Evolutionary conservation across 2,329 filamentous ascomycete species (phyloP), one percentile per base, ranked within the genome.

Genomic region (Trichoderma harzianum): DNA sequence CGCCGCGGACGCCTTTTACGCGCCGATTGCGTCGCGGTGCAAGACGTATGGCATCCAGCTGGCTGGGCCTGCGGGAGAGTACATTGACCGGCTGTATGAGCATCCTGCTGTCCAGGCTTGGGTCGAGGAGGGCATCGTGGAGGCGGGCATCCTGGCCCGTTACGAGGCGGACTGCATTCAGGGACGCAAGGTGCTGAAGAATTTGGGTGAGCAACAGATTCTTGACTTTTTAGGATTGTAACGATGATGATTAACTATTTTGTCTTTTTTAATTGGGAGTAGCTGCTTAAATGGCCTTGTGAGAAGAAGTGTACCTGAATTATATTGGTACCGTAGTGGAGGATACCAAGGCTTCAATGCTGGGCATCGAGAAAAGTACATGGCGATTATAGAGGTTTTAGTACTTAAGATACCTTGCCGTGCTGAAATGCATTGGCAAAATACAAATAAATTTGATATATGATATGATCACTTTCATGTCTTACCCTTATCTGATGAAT

Each of bases 1-100:
- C 1, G 78, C 78, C 0, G 82, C 77, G 0, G 83, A 85, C 71
- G 83, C 83, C 28, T 83, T 84, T 73, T 84, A 78, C 73, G 82
- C 83, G 16, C 83, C 83, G 0, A 73, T 84, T 18, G 83, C 82
- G n/a, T 78, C 79, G 30, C 76, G 83, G 26, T 68, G 80, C 30
- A 78, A 79, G 78, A 84, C 82, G 0, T 85, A 79, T 72, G 78
- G 82, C 0, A 73, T 80, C 47, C 72, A 77, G 53, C 70, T 84
- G 26, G 74, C 77, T 6, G 79, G 75, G 0, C 51, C 69, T 10
- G 80, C 79, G 0, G 75, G 72, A 70, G 78, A 77, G 70, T 85
- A 84, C 70, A 53, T 78, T 30, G 74, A 80, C n/a, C 73, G 78
- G 21, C 64, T 84, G 60, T 75, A 80, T 73, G 78, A 76, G 51